Conservation (phyloP, 306 rosid genomes). For the Pyrus bretschneideri region DNA sequence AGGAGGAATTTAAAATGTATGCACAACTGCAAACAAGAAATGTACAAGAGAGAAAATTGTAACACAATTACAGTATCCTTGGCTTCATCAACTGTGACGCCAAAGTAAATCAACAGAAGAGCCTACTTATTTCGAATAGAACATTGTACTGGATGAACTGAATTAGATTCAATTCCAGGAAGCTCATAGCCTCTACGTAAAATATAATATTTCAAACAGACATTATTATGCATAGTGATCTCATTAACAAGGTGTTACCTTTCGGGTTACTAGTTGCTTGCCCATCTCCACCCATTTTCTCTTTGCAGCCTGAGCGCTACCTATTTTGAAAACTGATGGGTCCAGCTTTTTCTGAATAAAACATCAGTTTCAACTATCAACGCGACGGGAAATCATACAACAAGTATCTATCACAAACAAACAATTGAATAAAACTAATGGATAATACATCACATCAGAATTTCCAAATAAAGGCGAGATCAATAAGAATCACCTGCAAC, state of each 20-base stretch:
- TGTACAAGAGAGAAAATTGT: neutral
- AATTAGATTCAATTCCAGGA: neutral
- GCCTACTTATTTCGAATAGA: neutral
- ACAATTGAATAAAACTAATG: neutral
- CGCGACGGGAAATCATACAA: neutral
- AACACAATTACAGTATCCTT: neutral
- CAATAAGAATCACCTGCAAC: conserved; percentile 45
- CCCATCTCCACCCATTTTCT: conserved; percentile 89
- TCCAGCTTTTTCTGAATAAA: conserved; percentile 63
- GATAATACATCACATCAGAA: neutral
- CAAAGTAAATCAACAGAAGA: neutral
- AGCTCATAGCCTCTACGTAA: neutral
- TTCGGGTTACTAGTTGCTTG: conserved; percentile 53
- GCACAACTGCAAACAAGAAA: neutral
- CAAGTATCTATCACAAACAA: neutral
- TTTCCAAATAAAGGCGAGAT: neutral
- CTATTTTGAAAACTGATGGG: conserved; percentile 61
- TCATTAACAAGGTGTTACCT: conserved; percentile 29
- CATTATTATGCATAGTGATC: neutral
- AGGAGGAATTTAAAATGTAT: neutral
- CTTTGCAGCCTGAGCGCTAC: conserved; percentile 73
- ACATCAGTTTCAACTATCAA: conserved; percentile 3
- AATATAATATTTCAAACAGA: neutral
- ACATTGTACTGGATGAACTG: neutral
- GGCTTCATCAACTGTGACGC: neutral